Conservation (phyloP, 1,284 basidiomycete genomes). For the Moniliella sp. region DNA sequence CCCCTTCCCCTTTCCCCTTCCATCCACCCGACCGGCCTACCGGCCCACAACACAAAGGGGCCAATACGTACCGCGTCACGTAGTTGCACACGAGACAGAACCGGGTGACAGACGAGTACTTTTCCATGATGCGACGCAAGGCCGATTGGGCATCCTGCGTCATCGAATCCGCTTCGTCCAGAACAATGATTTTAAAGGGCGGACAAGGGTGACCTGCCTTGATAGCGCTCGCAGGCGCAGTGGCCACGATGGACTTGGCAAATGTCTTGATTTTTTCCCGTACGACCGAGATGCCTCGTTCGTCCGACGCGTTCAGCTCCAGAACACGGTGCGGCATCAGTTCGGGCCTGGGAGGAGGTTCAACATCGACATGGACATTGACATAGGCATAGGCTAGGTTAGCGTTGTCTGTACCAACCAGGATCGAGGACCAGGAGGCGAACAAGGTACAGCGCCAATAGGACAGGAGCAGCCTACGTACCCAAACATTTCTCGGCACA, state of each 20-base stretch:
- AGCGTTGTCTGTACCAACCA: slow-evolving; percentile 36
- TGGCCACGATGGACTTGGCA: slow-evolving; percentile 44
- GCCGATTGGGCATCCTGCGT: slow-evolving; percentile 96
- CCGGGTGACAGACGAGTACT: slow-evolving; percentile 78
- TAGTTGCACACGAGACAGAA: slow-evolving; percentile 99
- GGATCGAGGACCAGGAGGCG: background rate
- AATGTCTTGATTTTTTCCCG: slow-evolving; percentile 97
- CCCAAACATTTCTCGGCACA: slow-evolving; percentile 81
- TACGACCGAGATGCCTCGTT: slow-evolving; percentile 85
- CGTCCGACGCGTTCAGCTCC: slow-evolving; percentile 96
- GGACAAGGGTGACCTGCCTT: slow-evolving; percentile 59
- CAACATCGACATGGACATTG: background rate
- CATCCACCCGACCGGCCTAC: no score
- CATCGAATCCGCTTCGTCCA: slow-evolving; percentile 98
- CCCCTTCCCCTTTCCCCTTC: no score
- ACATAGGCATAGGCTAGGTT: background rate
- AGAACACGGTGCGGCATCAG: slow-evolving; percentile 79
- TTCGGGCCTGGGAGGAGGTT: slow-evolving; percentile 48
- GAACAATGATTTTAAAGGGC: slow-evolving; percentile 93
- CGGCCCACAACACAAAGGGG: background rate
- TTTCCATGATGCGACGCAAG: slow-evolving; percentile 91
- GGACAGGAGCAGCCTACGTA: slow-evolving; percentile 1
- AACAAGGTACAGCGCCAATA: background rate
- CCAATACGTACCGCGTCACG: slow-evolving; percentile 57
- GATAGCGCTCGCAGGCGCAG: slow-evolving; percentile 3